Percentiles rank a stretch among this genome's conserved stretches.
These are phyloP conservation scores for Pleurotus salmoneostramineus DNA, from an alignment of 768 basidiomycete genomes.

Conservation along the genomic window DNA sequence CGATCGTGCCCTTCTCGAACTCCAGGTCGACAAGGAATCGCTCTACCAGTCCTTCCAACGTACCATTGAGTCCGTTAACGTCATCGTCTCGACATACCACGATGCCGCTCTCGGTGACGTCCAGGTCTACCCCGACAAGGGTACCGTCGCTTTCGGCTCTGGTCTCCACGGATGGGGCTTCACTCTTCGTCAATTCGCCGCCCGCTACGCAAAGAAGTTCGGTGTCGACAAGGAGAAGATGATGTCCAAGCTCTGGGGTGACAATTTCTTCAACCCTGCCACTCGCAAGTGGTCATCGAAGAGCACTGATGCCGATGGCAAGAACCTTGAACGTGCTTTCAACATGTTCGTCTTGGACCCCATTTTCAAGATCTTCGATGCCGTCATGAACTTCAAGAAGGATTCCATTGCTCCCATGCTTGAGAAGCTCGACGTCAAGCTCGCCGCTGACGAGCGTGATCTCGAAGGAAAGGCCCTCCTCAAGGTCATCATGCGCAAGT, in stretches of 20 bases:
- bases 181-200: constrained; percentile 96
- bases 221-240: constrained; percentile 99
- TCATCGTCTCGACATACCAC: constrained; percentile 97
- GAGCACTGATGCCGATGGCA: constrained; percentile 70
- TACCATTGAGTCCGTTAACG: constrained; percentile 97
- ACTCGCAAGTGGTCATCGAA: constrained; percentile 96
- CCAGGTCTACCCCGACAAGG: constrained; percentile 97
- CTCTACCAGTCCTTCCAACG: constrained; percentile 97
- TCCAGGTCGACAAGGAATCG: constrained; percentile 95
- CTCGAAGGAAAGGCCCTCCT: constrained; percentile 94
- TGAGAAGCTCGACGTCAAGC: constrained; percentile 94
- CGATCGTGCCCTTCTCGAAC: constrained; percentile 97
- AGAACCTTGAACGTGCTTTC: constrained; percentile 96
- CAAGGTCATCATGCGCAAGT: constrained; percentile 98
- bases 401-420: constrained; percentile 78
- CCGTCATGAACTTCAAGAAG: constrained; percentile 99
- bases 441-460: constrained; percentile 84
- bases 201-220: constrained; percentile 95
- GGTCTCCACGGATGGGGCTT: constrained; percentile 99
- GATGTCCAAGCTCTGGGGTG: constrained; percentile 97
- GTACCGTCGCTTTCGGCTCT: constrained; percentile 98
- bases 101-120: constrained; percentile 93
- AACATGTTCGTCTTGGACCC: constrained; percentile 98
- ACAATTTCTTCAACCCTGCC: constrained; percentile 98
- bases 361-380: constrained; percentile 97